Conservation (phyloP, 345 rosid genomes). For the Lumnitzera racemosa region DNA sequence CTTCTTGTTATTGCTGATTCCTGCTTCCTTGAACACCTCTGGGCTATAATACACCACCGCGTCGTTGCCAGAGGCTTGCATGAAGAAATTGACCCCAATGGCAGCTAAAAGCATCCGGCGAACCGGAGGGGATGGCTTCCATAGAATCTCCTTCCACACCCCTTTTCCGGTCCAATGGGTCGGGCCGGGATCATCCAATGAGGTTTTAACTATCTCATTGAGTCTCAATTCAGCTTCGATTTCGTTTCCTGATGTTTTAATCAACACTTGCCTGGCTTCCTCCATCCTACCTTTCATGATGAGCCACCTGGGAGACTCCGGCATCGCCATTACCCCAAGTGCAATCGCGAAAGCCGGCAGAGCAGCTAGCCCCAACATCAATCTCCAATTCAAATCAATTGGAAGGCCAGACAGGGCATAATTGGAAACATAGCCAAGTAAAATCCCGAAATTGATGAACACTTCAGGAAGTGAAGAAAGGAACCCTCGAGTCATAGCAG, state of each 20-base stretch:
- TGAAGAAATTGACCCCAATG: conserved; percentile 56
- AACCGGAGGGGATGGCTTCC: conserved; percentile 38
- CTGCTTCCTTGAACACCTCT: conserved; percentile 46
- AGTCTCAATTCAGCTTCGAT: conserved; percentile 51
- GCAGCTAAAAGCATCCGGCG: conserved; percentile 50
- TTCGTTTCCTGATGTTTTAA: conserved; percentile 29
- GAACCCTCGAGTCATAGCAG: conserved; percentile 50
- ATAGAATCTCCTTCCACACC: conserved; percentile 52
- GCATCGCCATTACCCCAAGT: conserved; percentile 48
- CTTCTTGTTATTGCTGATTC: conserved; percentile 33
- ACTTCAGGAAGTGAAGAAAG: conserved; percentile 67
- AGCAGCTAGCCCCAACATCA: conserved; percentile 64
- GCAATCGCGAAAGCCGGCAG: conserved; percentile 41
- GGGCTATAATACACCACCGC: conserved; percentile 63
- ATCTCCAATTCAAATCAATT: conserved; percentile 39
- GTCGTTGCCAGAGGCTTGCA: conserved; percentile 70
- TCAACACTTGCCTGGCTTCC: conserved; percentile 47
- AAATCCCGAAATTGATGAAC: conserved; percentile 55
- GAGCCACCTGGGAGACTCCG: conserved; percentile 77
- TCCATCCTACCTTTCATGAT: conserved; percentile 41
- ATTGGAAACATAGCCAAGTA: conserved; percentile 54
- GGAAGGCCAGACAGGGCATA: conserved; percentile 49
- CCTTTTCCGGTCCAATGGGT: conserved; percentile 30
- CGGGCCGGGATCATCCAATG: conserved; percentile 7
- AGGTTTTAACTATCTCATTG: conserved; percentile 34